Conservation (phyloP, 208 protist species). For the Phytomonas sp. region DNA sequence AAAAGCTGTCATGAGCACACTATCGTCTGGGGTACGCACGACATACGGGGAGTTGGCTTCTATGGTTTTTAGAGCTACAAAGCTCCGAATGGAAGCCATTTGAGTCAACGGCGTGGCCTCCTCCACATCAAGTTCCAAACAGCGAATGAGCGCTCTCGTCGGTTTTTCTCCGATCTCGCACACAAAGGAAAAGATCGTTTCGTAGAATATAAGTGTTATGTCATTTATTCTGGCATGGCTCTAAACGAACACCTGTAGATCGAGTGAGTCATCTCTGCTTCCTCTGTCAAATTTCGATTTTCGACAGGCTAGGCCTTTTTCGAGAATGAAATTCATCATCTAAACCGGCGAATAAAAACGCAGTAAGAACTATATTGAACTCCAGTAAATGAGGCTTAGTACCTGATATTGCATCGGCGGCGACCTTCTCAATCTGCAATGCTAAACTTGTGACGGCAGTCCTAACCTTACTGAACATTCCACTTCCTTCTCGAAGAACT, state of each 20-base stretch:
- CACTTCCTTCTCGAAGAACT: constrained; percentile 13
- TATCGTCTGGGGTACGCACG: constrained; percentile 35
- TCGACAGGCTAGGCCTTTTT: too few relatives aligned
- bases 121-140: constrained; percentile 25
- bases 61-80: constrained; percentile 49
- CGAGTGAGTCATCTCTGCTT: too few relatives aligned
- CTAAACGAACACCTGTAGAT: too few relatives aligned
- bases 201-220: constrained; percentile 33
- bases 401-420: constrained; percentile 29
- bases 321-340: too few relatives aligned
- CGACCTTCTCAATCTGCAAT: constrained; percentile 40
- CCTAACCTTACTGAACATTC: constrained; percentile 18
- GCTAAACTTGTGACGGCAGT: constrained; percentile 26
- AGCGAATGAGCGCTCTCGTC: neutral
- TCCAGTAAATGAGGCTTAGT: constrained; percentile 52
- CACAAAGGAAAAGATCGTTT: constrained; percentile 6
- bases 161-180: neutral
- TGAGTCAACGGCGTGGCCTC: constrained; percentile 45
- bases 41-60: constrained; percentile 52
- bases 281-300: too few relatives aligned
- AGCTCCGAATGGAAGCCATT: constrained; percentile 54
- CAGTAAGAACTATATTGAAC: constrained; percentile 50
- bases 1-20: constrained; percentile 57
- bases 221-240: too few relatives aligned
- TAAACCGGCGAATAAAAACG: too few relatives aligned